A percentile compares a stretch with the other conserved stretches of the same genome.
phyloP scores from a whole-genome alignment of 768 basidiomycete species.

The Phallus indusiatus region DNA sequence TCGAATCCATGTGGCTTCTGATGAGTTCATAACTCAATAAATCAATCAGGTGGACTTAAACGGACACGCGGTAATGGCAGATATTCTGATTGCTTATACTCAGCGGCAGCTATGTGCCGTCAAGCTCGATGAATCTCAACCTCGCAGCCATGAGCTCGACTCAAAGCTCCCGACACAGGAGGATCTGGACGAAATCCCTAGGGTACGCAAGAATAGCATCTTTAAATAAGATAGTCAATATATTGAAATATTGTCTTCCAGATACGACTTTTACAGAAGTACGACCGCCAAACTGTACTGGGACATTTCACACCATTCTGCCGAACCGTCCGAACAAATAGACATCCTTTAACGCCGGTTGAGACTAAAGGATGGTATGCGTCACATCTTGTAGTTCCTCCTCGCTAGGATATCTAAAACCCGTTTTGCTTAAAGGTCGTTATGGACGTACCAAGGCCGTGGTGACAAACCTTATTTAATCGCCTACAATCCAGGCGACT shows the following conservation, averaged over 20 bases:
- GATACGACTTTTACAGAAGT: background rate
- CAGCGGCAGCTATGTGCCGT: background rate
- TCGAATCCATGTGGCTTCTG: slow-evolving; percentile 6
- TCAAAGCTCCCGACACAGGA: background rate
- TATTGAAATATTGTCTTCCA: background rate
- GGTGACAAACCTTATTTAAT: slow-evolving; percentile 4
- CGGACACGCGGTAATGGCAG: slow-evolving; percentile 3
- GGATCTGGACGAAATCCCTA: slow-evolving; percentile 4
- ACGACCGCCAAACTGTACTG: background rate
- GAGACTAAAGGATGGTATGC: slow-evolving; percentile 1
- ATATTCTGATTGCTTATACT: slow-evolving; percentile 2
- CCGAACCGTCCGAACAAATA: background rate
- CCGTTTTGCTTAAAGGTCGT: background rate
- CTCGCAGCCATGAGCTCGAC: background rate
- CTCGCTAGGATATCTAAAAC: background rate
- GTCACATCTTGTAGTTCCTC: background rate
- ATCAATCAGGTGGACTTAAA: background rate
- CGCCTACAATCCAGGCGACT: background rate
- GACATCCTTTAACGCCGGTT: slow-evolving; percentile 1
- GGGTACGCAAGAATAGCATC: slow-evolving; percentile 1
- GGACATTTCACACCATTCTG: background rate
- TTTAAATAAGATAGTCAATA: background rate
- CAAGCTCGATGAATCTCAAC: background rate
- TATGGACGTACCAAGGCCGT: background rate
- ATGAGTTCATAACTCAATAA: background rate